Evolutionary conservation across 768 basidiomycete genomes (phyloP).

Genomic region (Podaxis carcinomalis): DNA sequence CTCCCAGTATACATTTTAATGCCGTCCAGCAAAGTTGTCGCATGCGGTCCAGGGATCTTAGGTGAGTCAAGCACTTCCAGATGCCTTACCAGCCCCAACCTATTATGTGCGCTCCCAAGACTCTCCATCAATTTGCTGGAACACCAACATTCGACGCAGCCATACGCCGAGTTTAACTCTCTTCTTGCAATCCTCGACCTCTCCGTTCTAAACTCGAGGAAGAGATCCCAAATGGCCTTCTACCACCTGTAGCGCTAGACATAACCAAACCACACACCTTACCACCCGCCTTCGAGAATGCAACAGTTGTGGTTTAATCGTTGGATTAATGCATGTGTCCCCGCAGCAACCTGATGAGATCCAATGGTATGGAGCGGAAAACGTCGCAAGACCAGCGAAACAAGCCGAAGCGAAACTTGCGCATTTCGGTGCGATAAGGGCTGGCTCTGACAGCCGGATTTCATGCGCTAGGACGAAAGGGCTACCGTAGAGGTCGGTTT

Average conservation of each 20-base stretch:
- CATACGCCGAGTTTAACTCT: conserved; percentile 46
- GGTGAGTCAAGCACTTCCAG: conserved; percentile 30
- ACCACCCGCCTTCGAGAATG: conserved; percentile 44
- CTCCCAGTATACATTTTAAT: background rate
- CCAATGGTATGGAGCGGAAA: conserved; percentile 63
- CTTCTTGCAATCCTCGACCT: conserved; percentile 52
- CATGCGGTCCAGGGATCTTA: conserved; percentile 59
- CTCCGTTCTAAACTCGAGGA: conserved; percentile 29
- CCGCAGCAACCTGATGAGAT: conserved; percentile 52
- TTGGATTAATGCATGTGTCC: conserved; percentile 62
- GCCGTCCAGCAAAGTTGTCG: conserved; percentile 34
- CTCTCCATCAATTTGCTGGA: conserved; percentile 43
- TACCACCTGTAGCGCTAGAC: conserved; percentile 44
- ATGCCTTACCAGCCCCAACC: background rate
- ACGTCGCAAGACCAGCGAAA: conserved; percentile 51
- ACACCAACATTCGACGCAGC: conserved; percentile 14
- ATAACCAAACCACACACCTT: conserved; percentile 51
- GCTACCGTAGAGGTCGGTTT: conserved; percentile 52
- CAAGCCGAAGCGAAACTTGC: conserved; percentile 52
- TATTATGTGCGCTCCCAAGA: conserved; percentile 29
- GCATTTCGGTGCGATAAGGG: conserved; percentile 74
- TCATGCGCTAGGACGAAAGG: conserved; percentile 62
- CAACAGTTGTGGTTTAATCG: conserved; percentile 61
- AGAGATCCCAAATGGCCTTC: conserved; percentile 30
- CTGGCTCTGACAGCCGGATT: conserved; percentile 51